A percentile compares a stretch with the other conserved stretches of the same genome.
Conservation (phyloP, 148 eudicot genomes). For the Rhododendron williamsianum region DNA sequence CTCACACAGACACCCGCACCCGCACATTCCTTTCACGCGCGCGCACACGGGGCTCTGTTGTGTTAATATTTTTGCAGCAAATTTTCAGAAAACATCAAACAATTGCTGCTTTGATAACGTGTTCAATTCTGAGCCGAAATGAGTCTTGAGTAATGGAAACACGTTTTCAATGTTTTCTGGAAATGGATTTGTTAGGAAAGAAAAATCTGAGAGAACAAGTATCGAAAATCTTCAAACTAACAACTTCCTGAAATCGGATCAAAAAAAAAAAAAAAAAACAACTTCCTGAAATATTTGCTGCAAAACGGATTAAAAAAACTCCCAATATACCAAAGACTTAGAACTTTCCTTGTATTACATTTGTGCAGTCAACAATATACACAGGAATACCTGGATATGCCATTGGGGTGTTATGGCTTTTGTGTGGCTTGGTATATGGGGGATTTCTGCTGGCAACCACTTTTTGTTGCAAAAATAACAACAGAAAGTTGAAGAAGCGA, state of each 20-base stretch:
- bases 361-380: constrained; percentile 57
- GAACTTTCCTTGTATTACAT: not conserved
- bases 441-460: constrained; percentile 25
- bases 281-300: not conserved
- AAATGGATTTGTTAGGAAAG: not conserved
- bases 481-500: constrained; percentile 29
- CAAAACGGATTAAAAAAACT: not conserved
- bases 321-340: not conserved
- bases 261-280: no score
- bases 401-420: constrained; percentile 49
- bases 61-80: not conserved
- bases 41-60: not conserved
- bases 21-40: not conserved
- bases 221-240: not conserved
- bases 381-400: constrained; percentile 60
- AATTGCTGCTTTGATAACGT: not conserved
- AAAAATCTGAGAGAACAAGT: not conserved
- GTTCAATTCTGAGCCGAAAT: not conserved
- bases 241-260: no score
- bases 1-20: not conserved
- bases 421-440: constrained; percentile 43
- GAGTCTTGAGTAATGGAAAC: not conserved
- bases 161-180: not conserved
- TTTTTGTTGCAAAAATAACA: constrained; percentile 27
- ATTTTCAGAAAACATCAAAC: not conserved